phyloP scores from a whole-genome alignment of 2,329 filamentous ascomycete genomes.

The Aureobasidium lini region DNA sequence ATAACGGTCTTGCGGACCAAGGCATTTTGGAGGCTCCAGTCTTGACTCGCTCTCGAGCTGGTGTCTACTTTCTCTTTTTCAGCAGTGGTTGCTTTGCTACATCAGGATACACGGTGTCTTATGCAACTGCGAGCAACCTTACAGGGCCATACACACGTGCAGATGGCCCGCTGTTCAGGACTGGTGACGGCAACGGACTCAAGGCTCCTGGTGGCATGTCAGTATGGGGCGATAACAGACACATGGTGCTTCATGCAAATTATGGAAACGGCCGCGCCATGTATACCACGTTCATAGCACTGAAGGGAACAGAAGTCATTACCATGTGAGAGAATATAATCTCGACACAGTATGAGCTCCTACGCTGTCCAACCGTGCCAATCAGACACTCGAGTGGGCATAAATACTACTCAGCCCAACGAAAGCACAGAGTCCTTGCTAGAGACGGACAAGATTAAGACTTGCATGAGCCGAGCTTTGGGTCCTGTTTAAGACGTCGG shows the following conservation, averaged over 20 bases:
- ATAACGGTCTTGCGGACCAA: slow-evolving; percentile 24
- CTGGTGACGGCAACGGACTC: slow-evolving; percentile 21
- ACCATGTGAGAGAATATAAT: background rate
- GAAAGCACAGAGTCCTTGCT: too few species aligned
- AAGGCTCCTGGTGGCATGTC: slow-evolving; percentile 27
- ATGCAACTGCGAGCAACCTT: slow-evolving; percentile 21
- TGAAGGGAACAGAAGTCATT: slow-evolving; percentile 4
- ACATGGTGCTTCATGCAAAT: slow-evolving; percentile 29
- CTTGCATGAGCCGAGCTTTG: too few species aligned
- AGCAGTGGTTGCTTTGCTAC: slow-evolving; percentile 21
- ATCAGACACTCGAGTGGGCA: too few species aligned
- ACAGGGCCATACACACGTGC: slow-evolving; percentile 21
- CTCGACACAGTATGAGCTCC: too few species aligned
- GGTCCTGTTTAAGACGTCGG: too few species aligned
- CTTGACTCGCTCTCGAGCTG: slow-evolving; percentile 21
- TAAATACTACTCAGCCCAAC: too few species aligned
- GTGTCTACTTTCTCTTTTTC: slow-evolving; percentile 25
- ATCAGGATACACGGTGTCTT: slow-evolving; percentile 23
- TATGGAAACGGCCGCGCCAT: slow-evolving; percentile 16
- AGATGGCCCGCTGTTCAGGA: slow-evolving; percentile 21
- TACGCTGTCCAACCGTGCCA: too few species aligned
- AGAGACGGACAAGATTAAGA: too few species aligned
- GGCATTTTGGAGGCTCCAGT: slow-evolving; percentile 28
- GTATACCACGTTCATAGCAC: slow-evolving; percentile 15
- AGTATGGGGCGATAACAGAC: slow-evolving; percentile 22